Conservation (phyloP, 805 yeast species). For the Henningerozyma blattae region DNA sequence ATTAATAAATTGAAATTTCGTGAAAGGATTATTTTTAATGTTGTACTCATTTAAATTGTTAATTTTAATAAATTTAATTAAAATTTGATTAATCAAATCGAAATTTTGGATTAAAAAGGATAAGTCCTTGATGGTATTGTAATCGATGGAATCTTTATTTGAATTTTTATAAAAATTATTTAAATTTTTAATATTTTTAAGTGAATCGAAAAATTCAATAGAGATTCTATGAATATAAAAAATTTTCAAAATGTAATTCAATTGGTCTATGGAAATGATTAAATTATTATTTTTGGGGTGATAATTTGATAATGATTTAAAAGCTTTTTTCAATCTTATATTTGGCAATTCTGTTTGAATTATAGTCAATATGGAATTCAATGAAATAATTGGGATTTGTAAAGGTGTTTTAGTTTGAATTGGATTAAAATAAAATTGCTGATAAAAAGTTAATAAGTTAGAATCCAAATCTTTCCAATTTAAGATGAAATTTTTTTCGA, state of each 20-base stretch:
- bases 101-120: slow-evolving; percentile 29
- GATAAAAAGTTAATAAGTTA: slow-evolving; percentile 21
- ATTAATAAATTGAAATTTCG: slow-evolving; percentile 25
- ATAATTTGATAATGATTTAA: slow-evolving; percentile 18
- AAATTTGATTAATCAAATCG: slow-evolving; percentile 28
- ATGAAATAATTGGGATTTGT: slow-evolving; percentile 11
- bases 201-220: slow-evolving; percentile 24
- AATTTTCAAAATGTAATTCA: slow-evolving; percentile 22
- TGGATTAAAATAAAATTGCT: slow-evolving; percentile 14
- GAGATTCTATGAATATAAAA: slow-evolving; percentile 30
- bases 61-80: slow-evolving; percentile 23
- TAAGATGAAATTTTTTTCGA: slow-evolving; percentile 12
- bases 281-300: slow-evolving; percentile 18
- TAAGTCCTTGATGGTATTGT: slow-evolving; percentile 28
- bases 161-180: slow-evolving; percentile 19
- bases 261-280: slow-evolving; percentile 27
- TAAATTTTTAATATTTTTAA: too few species aligned
- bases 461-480: slow-evolving; percentile 24
- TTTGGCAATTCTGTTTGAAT: slow-evolving; percentile 30
- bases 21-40: slow-evolving; percentile 22
- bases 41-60: slow-evolving; percentile 20
- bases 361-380: slow-evolving; percentile 30
- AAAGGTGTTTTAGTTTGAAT: slow-evolving; percentile 2
- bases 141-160: slow-evolving; percentile 24
- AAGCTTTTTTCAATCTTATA: slow-evolving; percentile 25